These are phyloP conservation scores for Alternaria sp. DNA, from an alignment of 2,329 filamentous ascomycete species.

Conservation along the genomic window DNA sequence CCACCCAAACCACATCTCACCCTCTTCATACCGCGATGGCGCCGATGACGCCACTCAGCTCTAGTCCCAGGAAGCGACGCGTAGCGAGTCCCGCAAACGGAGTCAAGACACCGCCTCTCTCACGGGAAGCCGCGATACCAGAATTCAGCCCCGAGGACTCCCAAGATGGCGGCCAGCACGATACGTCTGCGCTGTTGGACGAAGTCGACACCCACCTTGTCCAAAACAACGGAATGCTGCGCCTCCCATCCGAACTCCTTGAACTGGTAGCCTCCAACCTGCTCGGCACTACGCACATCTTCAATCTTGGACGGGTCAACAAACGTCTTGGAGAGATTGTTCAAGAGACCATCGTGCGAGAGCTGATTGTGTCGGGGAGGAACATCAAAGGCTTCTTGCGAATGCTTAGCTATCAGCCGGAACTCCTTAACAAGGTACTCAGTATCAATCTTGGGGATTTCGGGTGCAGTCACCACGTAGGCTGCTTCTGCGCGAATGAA, in stretches of 20 bases:
- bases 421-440: constrained; percentile 14
- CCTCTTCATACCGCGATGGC: neutral
- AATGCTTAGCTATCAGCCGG: constrained; percentile 9
- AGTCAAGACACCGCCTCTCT: neutral
- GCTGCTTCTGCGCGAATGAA: neutral
- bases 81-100: constrained; percentile 3
- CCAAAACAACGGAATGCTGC: neutral
- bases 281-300: neutral
- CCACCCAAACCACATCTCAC: neutral
- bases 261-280: constrained; percentile 11
- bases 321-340: constrained; percentile 15
- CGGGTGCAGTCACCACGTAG: neutral
- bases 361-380: constrained; percentile 12
- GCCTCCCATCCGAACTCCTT: constrained; percentile 18
- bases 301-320: constrained; percentile 17
- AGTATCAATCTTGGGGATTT: constrained; percentile 22
- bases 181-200: neutral
- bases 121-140: neutral
- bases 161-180: neutral
- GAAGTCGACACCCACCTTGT: neutral
- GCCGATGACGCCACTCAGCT: constrained; percentile 1
- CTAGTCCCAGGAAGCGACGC: constrained; percentile 10
- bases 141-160: neutral
- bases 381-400: constrained; percentile 15
- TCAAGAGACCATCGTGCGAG: constrained; percentile 19